Evolutionary conservation across 2,329 filamentous ascomycete species (phyloP), one percentile per base, ranked within the genome.

Genomic region (Exserohilum rostratum): DNA sequence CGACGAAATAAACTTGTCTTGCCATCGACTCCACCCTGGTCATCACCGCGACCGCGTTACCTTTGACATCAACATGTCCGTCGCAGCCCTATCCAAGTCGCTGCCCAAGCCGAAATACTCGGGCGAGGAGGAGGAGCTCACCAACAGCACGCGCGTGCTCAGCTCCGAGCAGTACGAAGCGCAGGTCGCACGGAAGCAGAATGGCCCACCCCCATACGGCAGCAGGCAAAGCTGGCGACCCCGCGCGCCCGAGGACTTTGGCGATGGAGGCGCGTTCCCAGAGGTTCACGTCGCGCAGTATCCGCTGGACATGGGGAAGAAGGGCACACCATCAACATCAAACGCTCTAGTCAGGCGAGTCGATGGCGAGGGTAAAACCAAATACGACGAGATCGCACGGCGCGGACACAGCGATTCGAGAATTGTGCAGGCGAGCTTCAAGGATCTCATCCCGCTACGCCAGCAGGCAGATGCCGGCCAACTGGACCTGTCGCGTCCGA

Each of bases 271-370:
- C 67, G 92, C 93, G 47, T 99, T 97, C 72, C 95, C 95, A 33
- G 93, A 98, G 77, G 88, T 97, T 25, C 88, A 90, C 12, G 87
- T 98, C 47, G 95, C 93, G 38, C 95, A 99, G 72, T 99, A 98
- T 72, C 95, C 95, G 10, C 85, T 96, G 46, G 91, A 96, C 55
- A 97, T 98, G 91, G 93, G 93, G 54, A 87, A 88, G 68, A 96
- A 96, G 77, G 80, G 79, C 54, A 64, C 67, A 25, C 59, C 69
- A 12, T 67, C 63, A 43, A 83, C 83, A 31, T 95, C 88, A 63
- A 98, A 96, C 78, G 93, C 95, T 50, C 83, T 99, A 43, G 89
- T 92, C n/a, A 83, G 98, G 29, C 90, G 96, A 73, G 92, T 98
- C 31, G 92, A 98, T 71, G 86, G 83, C 0, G 89, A 96, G 62